phyloP scores from a whole-genome alignment of 495 filamentous ascomycete genomes.

The Aspergillus steynii region DNA sequence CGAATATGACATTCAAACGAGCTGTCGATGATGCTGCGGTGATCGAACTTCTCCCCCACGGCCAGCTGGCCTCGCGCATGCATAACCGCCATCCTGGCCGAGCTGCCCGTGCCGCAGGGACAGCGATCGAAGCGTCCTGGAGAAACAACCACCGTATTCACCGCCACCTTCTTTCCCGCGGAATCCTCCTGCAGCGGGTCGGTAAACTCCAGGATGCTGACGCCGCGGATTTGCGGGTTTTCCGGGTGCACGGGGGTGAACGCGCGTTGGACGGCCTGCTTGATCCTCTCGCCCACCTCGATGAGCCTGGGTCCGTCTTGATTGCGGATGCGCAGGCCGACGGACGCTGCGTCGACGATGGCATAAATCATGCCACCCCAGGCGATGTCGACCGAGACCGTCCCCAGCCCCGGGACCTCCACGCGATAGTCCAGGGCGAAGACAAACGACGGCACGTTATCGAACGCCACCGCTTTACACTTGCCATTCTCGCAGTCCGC shows the following conservation, averaged over 20 bases:
- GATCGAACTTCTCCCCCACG: slow-evolving; percentile 18
- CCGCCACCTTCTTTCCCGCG: slow-evolving; percentile 8
- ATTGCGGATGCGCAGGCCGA: slow-evolving; percentile 17
- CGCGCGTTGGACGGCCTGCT: slow-evolving; percentile 11
- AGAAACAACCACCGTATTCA: slow-evolving; percentile 23
- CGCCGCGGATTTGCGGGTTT: slow-evolving; percentile 13
- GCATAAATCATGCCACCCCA: slow-evolving; percentile 30
- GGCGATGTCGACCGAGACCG: slow-evolving; percentile 23
- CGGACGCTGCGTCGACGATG: slow-evolving; percentile 18
- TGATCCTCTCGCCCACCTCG: slow-evolving; percentile 22
- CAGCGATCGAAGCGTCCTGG: slow-evolving; percentile 27
- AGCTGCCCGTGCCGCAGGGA: slow-evolving; percentile 27
- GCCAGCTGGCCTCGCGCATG: slow-evolving; percentile 21
- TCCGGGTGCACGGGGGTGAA: slow-evolving; percentile 21
- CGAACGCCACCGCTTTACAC: slow-evolving; percentile 20
- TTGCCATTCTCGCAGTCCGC: slow-evolving; percentile 25
- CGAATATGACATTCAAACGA: slow-evolving; percentile 24
- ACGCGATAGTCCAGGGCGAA: slow-evolving; percentile 19
- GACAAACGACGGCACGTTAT: slow-evolving; percentile 26
- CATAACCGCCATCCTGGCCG: slow-evolving; percentile 27
- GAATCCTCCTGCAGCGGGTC: slow-evolving; percentile 10
- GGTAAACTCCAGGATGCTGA: slow-evolving; percentile 15
- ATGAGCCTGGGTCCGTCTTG: slow-evolving; percentile 15
- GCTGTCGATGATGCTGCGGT: slow-evolving; percentile 27
- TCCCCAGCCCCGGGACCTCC: slow-evolving; percentile 21